Conservation (phyloP, 2,329 filamentous ascomycete species). For the Fusarium albidum region DNA sequence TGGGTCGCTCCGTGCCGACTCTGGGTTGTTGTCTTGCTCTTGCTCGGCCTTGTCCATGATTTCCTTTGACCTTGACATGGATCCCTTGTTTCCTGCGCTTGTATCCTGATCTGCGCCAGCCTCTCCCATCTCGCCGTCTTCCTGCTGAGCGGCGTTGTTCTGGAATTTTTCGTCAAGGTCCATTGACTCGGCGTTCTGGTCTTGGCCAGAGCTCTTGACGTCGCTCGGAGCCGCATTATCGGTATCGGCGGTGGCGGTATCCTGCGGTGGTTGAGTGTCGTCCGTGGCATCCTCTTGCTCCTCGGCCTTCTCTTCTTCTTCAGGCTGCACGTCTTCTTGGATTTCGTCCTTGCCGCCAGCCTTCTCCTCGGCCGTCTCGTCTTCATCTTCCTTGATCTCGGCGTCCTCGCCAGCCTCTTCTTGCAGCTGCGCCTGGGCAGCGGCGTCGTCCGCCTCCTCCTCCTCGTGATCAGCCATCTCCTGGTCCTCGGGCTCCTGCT, state of each 20-base stretch:
- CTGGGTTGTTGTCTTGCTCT: slow-evolving; percentile 52
- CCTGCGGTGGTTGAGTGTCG: slow-evolving; percentile 47
- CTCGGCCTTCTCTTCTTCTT: slow-evolving; percentile 63
- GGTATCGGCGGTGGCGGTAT: slow-evolving; percentile 61
- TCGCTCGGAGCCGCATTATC: slow-evolving; percentile 73
- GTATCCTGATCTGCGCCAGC: slow-evolving; percentile 70
- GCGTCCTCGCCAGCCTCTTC: slow-evolving; percentile 48
- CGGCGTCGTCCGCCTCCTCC: slow-evolving; percentile 50
- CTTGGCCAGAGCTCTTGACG: slow-evolving; percentile 69
- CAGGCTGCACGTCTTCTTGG: slow-evolving; percentile 52
- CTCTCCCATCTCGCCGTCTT: slow-evolving; percentile 72
- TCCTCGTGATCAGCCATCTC: slow-evolving; percentile 49
- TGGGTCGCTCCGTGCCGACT: slow-evolving; percentile 66
- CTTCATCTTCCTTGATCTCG: slow-evolving; percentile 68
- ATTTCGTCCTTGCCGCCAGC: slow-evolving; percentile 51
- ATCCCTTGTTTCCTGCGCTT: slow-evolving; percentile 69
- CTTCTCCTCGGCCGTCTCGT: slow-evolving; percentile 60
- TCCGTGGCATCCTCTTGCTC: slow-evolving; percentile 61
- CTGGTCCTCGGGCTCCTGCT: slow-evolving; percentile 47
- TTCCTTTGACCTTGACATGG: slow-evolving; percentile 57
- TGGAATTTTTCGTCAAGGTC: slow-evolving; percentile 69
- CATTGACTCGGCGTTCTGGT: slow-evolving; percentile 69
- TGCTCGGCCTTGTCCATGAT: slow-evolving; percentile 56
- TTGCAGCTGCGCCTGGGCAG: slow-evolving; percentile 48
- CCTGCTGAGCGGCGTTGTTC: slow-evolving; percentile 68